A percentile compares a stretch with the other conserved stretches of the same genome.
Evolutionary conservation across 805 yeast genomes (phyloP).

Genomic region (Ogataea populi-albae): DNA sequence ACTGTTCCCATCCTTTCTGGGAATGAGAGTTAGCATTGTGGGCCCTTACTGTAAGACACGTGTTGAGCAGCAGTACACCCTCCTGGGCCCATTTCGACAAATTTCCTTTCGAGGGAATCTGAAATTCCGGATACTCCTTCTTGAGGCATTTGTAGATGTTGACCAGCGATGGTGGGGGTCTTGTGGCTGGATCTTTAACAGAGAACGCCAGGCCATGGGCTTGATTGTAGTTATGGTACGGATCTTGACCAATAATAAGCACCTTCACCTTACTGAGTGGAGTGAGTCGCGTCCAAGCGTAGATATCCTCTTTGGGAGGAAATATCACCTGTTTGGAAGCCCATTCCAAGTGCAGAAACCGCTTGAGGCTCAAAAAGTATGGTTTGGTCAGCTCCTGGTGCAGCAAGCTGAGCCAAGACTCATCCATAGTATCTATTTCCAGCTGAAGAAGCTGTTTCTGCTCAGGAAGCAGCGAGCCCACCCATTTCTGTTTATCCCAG

Average conservation of each 20-base stretch:
- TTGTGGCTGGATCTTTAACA: slow-evolving; percentile 74
- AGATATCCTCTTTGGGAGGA: slow-evolving; percentile 75
- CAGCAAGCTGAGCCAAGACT: slow-evolving; percentile 73
- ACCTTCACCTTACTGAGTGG: slow-evolving; percentile 74
- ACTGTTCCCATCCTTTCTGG: slow-evolving; percentile 85
- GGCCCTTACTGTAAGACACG: slow-evolving; percentile 87
- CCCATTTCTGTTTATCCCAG: slow-evolving; percentile 56
- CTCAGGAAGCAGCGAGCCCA: slow-evolving; percentile 44
- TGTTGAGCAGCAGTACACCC: slow-evolving; percentile 85
- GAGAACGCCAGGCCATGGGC: slow-evolving; percentile 97
- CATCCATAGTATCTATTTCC: slow-evolving; percentile 70
- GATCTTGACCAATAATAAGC: slow-evolving; percentile 91
- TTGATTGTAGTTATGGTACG: slow-evolving; percentile 88
- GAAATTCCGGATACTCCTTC: slow-evolving; percentile 67
- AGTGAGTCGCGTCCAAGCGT: slow-evolving; percentile 89
- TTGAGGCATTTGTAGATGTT: slow-evolving; percentile 81
- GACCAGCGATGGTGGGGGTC: slow-evolving; percentile 81
- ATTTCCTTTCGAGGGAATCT: slow-evolving; percentile 60
- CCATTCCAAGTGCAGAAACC: slow-evolving; percentile 52
- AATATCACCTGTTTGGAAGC: slow-evolving; percentile 48
- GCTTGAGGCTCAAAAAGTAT: slow-evolving; percentile 72
- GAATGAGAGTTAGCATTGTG: slow-evolving; percentile 94
- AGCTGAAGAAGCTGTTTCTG: slow-evolving; percentile 50
- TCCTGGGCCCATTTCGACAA: slow-evolving; percentile 80
- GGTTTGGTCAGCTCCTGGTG: slow-evolving; percentile 77